These are phyloP conservation scores for Ambrosia hybrid DNA, from an alignment of 140 eudicot genomes.

Conservation along the genomic window DNA sequence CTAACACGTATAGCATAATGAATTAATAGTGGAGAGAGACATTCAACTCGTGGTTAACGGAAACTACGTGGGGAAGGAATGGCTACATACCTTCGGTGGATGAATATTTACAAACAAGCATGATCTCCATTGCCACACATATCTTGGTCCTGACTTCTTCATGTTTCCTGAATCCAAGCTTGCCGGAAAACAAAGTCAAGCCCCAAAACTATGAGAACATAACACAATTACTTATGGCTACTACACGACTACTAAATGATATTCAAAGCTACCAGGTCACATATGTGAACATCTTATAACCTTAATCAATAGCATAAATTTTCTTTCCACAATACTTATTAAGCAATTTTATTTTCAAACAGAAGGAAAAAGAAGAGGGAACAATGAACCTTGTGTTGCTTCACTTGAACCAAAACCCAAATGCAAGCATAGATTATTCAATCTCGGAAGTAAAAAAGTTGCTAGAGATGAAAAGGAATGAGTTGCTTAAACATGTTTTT, in stretches of 20 bases:
- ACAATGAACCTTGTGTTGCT: slow-evolving; percentile 55
- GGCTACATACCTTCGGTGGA: slow-evolving; percentile 55
- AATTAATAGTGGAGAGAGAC: slow-evolving; percentile 53
- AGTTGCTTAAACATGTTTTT: slow-evolving; percentile 43
- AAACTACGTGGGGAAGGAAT: slow-evolving; percentile 58
- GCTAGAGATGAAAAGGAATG: slow-evolving; percentile 36
- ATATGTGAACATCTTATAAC: not conserved
- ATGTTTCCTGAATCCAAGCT: slow-evolving; percentile 36
- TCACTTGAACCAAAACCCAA: slow-evolving; percentile 46
- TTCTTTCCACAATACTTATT: not conserved
- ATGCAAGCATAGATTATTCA: slow-evolving; percentile 42
- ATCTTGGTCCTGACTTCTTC: slow-evolving; percentile 50
- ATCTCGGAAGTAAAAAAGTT: slow-evolving; percentile 36
- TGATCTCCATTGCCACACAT: slow-evolving; percentile 69
- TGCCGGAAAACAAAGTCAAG: slow-evolving; percentile 31
- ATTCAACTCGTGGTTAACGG: slow-evolving; percentile 60
- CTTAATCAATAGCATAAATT: not conserved
- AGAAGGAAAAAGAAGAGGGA: slow-evolving; percentile 68
- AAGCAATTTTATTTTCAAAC: not conserved
- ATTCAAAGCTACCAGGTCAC: slow-evolving; percentile 63
- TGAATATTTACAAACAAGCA: slow-evolving; percentile 55
- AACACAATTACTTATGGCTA: slow-evolving; percentile 55
- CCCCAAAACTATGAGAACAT: slow-evolving; percentile 40
- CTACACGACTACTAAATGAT: slow-evolving; percentile 61
- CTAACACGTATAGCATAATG: not conserved